Conservation (phyloP, 768 basidiomycete species). For the Tremella yokohamensis region DNA sequence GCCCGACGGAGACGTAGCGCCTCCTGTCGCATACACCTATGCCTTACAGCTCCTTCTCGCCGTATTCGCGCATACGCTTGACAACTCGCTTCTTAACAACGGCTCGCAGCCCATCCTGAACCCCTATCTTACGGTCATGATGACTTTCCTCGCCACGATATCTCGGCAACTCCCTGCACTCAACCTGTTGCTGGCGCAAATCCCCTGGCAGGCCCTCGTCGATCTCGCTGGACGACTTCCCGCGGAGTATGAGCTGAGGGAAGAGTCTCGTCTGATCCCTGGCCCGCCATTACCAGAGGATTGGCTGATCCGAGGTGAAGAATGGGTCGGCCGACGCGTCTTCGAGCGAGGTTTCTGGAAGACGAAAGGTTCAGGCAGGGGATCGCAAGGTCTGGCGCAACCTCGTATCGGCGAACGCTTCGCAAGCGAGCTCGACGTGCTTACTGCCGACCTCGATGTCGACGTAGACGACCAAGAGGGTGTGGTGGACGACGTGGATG, state of each 20-base stretch:
- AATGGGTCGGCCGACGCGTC: constrained; percentile 85
- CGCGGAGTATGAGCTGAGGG: constrained; percentile 25
- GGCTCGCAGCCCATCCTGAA: constrained; percentile 60
- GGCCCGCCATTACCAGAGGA: constrained; percentile 80
- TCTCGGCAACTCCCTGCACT: constrained; percentile 64
- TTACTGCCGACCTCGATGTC: constrained; percentile 60
- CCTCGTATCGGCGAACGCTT: constrained; percentile 34
- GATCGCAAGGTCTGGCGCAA: constrained; percentile 47
- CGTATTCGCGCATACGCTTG: constrained; percentile 70
- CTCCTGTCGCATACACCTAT: constrained; percentile 60
- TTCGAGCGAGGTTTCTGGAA: constrained; percentile 96
- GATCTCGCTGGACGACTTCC: constrained; percentile 59
- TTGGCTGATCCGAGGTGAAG: constrained; percentile 93
- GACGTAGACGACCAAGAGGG: constrained; percentile 61
- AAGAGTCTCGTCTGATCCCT: constrained; percentile 59
- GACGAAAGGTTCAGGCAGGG: constrained; percentile 47
- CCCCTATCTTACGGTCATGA: constrained; percentile 77
- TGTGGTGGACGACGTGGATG: constrained; percentile 69
- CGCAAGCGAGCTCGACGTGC: constrained; percentile 69
- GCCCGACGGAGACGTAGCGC: constrained; percentile 3
- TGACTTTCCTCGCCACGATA: constrained; percentile 83
- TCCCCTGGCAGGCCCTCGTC: constrained; percentile 80
- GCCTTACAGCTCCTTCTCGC: constrained; percentile 75
- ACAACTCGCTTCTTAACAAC: constrained; percentile 55
- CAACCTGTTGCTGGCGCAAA: constrained; percentile 64